phyloP scores from a whole-genome alignment of 805 yeast species.

The Metschnikowia vanudenii region DNA sequence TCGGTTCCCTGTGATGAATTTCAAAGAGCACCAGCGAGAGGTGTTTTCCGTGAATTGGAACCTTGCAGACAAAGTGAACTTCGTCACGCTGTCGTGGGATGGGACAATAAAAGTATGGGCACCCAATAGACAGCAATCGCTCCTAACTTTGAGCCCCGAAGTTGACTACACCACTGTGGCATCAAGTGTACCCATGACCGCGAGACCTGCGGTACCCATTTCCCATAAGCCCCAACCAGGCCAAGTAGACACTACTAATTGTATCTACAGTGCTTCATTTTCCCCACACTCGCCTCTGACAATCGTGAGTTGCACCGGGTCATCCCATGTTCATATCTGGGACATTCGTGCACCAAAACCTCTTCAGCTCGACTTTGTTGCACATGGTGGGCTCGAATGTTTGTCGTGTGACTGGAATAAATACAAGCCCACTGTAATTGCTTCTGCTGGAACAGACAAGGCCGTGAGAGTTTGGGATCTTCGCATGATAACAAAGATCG shows the following conservation, averaged over 20 bases:
- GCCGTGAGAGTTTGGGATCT: constrained; percentile 84
- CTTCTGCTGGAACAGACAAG: constrained; percentile 92
- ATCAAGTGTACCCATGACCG: constrained; percentile 26
- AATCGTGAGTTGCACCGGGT: constrained; percentile 68
- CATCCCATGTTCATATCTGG: constrained; percentile 76
- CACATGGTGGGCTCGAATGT: constrained; percentile 80
- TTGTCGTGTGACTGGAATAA: constrained; percentile 88
- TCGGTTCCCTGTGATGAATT: constrained; percentile 70
- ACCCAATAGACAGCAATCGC: constrained; percentile 54
- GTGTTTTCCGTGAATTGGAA: constrained; percentile 77
- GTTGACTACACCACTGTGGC: constrained; percentile 29
- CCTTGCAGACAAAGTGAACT: constrained; percentile 60
- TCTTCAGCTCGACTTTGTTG: constrained; percentile 56
- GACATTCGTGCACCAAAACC: constrained; percentile 73
- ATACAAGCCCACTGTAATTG: constrained; percentile 73
- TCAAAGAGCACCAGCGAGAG: constrained; percentile 74
- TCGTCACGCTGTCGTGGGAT: constrained; percentile 89
- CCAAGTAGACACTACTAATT: constrained; percentile 40
- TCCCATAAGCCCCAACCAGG: constrained; percentile 30
- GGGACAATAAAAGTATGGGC: constrained; percentile 82
- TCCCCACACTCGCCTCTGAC: constrained; percentile 81
- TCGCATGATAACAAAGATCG: constrained; percentile 55
- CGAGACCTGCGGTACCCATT: constrained; percentile 30
- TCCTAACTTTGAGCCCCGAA: constrained; percentile 50
- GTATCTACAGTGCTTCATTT: constrained; percentile 76